Conservation (phyloP, 2,329 filamentous ascomycete genomes). For the Karstenula rhodostoma region DNA sequence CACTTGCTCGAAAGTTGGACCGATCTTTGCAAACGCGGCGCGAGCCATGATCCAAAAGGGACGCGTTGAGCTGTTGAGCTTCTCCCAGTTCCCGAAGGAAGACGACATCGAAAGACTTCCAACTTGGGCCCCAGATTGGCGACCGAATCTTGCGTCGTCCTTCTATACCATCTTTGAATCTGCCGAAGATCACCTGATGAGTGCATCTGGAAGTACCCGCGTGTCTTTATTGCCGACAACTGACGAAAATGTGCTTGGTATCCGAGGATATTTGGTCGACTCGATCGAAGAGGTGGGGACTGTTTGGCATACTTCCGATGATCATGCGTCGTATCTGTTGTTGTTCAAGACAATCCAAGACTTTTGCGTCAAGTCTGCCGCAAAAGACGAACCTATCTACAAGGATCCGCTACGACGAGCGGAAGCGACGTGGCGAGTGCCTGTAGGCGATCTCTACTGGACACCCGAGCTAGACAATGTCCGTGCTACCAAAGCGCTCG, state of each 20-base stretch:
- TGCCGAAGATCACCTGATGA: not conserved
- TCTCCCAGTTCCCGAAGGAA: not conserved
- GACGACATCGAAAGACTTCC: not conserved
- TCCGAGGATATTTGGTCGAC: not conserved
- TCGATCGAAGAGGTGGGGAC: not conserved
- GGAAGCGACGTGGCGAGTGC: not conserved
- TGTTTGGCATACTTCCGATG: not conserved
- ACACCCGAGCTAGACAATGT: not conserved
- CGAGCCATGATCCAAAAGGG: not conserved
- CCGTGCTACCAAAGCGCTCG: not conserved
- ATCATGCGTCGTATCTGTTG: not conserved
- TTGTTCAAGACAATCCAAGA: not conserved
- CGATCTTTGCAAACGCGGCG: not conserved
- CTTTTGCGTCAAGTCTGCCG: not conserved
- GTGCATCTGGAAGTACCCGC: not conserved
- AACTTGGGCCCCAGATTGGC: not conserved
- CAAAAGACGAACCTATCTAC: not conserved
- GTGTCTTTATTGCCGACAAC: not conserved
- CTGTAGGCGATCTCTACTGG: not conserved
- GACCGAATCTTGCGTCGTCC: not conserved
- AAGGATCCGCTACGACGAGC: not conserved
- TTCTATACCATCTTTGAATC: not conserved
- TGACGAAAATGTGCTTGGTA: not conserved
- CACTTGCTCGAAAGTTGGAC: not conserved
- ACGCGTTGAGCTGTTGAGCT: not conserved